Conservation (phyloP, 202 grass and related monocot species). For the Musa balbisiana region DNA sequence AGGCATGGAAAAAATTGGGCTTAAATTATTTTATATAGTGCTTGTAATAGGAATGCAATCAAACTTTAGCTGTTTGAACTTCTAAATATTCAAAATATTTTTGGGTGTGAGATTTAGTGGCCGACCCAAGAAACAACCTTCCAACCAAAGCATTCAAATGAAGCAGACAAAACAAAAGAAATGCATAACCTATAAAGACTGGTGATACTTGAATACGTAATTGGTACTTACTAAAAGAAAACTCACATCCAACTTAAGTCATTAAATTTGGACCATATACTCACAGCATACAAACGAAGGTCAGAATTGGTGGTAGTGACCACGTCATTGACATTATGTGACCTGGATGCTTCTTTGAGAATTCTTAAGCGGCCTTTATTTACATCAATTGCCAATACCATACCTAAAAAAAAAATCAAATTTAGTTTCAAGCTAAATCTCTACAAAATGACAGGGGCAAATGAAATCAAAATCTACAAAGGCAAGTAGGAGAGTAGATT, state of each 20-base stretch:
- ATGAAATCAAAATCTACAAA: not conserved
- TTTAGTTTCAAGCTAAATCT: not conserved
- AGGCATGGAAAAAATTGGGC: not conserved
- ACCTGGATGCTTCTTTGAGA: conserved; percentile 70
- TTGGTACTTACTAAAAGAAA: not conserved
- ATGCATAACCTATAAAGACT: not conserved
- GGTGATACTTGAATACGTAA: not conserved
- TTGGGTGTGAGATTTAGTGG: not conserved
- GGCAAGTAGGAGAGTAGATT: not conserved
- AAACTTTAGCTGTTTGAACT: too few species aligned
- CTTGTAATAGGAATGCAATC: too few species aligned
- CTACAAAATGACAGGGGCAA: not conserved
- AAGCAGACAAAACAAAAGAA: not conserved
- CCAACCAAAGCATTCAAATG: not conserved
- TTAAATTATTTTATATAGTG: not conserved
- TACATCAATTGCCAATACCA: conserved; percentile 75
- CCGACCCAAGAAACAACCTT: not conserved
- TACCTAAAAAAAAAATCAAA: conserved; percentile 40
- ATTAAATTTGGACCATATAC: conserved; percentile 6
- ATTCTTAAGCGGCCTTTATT: conserved; percentile 89
- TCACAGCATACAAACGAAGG: conserved; percentile 76
- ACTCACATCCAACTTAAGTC: not conserved
- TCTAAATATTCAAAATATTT: not conserved
- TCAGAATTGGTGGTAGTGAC: conserved; percentile 59
- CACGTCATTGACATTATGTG: conserved; percentile 50